These are phyloP conservation scores for Geoglossum glabrum DNA, from an alignment of 495 filamentous ascomycete genomes.

Conservation along the genomic window DNA sequence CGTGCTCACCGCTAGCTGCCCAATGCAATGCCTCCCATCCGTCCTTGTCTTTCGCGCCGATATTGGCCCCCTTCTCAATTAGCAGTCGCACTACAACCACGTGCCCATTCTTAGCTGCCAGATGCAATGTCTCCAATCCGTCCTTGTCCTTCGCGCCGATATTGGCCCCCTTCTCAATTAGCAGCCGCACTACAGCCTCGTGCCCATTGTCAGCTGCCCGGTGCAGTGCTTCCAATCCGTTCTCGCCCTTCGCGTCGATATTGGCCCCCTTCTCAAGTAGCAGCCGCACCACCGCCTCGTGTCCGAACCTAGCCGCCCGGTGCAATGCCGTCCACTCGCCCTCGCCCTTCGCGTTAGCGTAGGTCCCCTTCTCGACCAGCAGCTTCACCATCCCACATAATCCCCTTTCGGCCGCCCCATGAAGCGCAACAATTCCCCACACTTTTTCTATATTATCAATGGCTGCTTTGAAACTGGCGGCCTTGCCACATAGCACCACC, in stretches of 20 bases:
- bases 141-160: no score
- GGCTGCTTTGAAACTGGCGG: neutral
- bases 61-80: no score
- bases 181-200: neutral
- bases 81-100: no score
- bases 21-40: no score
- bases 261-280: neutral
- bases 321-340: neutral
- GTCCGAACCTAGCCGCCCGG: neutral
- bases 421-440: neutral
- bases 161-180: no score
- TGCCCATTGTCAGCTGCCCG: neutral
- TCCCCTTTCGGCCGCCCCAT: neutral
- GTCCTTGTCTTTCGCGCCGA: no score
- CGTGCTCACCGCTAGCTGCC: no score
- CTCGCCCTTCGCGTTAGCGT: neutral
- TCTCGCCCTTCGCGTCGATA: neutral
- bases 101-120: no score
- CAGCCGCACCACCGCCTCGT: neutral
- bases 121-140: no score
- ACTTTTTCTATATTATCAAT: neutral
- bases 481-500: neutral
- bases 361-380: neutral
- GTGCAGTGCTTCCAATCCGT: neutral
- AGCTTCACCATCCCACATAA: neutral